Base-by-base conservation (phyloP, 805 yeast genomes). In the Debaryomyces castellii region DNA sequence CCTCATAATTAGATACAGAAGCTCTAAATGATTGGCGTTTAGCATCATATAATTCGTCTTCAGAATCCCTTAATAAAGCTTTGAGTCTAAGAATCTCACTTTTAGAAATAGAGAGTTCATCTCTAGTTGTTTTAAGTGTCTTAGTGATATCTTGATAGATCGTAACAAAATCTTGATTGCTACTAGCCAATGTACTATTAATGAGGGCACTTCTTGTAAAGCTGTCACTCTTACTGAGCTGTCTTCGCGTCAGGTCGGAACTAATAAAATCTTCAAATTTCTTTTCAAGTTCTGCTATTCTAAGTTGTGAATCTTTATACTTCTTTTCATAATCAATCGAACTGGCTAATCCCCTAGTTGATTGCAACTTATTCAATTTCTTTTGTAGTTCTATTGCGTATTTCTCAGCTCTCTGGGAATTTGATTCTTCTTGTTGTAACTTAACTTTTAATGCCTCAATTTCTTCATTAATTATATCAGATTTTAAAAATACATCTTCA, bases 351-450 rank as follows among this genome's bases (percentile, higher is more conserved):
- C 76, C 76, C 40, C 76, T 36, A 8, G 72, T 66, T n/a, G 71
- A 60, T 52, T 70, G 76, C 11, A 71, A 48, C 44, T 63, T 69
- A 51, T 72, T 72, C 32, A 71, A 62, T 45, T 68, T 71, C 54
- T 69, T 73, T 44, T 73, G 76, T 11, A 69, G 55, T 9, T 74
- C 75, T 37, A 71, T 64, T 1, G 77, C 75, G 46, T 74, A 74
- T 39, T 64, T 69, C 52, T 79, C 83, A 3, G 83, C 82, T 46
- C 83, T 70, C 41, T 60, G 61, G 5, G 77, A 72, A 21, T 80
- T 78, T 14, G 70, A 69, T 40, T 75, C 76, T 55, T 82, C 86
- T 40, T 74, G 69, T 40, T 80, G 76, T 25, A 82, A 59, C 41
- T 75, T 76, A 14, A 71, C 58, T 51, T 71, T 77, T 51, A 82